Evolutionary conservation across 75 land plant species (phyloP).

Genomic region (Ceratopteris richardii): DNA sequence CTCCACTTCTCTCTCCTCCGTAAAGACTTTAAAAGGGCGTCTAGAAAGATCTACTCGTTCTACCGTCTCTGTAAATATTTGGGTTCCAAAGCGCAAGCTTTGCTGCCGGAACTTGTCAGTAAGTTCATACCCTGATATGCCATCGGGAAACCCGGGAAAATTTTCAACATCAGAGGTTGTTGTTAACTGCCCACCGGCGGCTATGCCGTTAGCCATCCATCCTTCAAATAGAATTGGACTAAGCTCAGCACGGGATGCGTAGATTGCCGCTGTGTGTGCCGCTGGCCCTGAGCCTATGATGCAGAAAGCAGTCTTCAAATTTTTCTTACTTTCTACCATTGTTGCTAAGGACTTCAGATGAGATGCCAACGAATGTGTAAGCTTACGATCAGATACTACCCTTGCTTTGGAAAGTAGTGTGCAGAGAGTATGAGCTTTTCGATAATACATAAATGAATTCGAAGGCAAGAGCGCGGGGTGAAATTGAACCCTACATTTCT

Average conservation of each 20-base stretch:
- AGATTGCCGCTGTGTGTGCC: slow-evolving; percentile 95
- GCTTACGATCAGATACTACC: too few species aligned
- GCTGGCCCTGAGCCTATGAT: slow-evolving; percentile 98
- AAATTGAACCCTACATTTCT: too few species aligned
- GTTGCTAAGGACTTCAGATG: too few species aligned
- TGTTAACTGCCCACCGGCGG: slow-evolving; percentile 96
- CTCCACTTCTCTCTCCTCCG: slow-evolving; percentile 35
- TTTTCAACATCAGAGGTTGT: slow-evolving; percentile 96
- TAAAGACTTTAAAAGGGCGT: slow-evolving; percentile 48
- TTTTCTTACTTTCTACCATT: too few species aligned
- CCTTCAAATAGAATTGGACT: slow-evolving; percentile 83
- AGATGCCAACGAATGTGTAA: too few species aligned
- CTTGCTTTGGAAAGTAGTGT: too few species aligned
- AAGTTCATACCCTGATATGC: slow-evolving; percentile 64
- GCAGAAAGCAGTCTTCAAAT: too few species aligned
- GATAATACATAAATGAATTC: too few species aligned
- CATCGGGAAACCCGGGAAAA: slow-evolving; percentile 91
- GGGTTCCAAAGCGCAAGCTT: slow-evolving; percentile 66
- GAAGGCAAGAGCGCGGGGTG: too few species aligned
- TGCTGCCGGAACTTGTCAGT: slow-evolving; percentile 70
- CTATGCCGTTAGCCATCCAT: slow-evolving; percentile 91
- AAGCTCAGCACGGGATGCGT: slow-evolving; percentile 86
- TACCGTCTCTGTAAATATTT: slow-evolving; percentile 73
- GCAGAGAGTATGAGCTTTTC: too few species aligned
- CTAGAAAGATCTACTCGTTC: slow-evolving; percentile 50